These are phyloP conservation scores for Populus hybrid DNA, from an alignment of 441 rosid genomes.

Conservation along the genomic window DNA sequence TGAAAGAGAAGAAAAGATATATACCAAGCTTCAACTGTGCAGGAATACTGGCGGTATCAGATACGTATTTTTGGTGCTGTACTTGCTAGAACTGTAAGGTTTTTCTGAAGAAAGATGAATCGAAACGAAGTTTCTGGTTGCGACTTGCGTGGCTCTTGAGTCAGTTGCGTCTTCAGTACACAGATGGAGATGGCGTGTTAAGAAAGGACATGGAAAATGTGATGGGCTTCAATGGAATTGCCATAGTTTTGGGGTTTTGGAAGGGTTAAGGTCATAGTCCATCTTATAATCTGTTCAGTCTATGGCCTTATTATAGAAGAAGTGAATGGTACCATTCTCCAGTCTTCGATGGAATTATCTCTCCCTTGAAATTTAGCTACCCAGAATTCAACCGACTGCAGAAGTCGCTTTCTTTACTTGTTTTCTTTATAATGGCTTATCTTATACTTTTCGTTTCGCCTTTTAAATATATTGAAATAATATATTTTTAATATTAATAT, in stretches of 20 bases:
- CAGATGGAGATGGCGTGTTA: background rate
- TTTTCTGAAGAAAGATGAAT: background rate
- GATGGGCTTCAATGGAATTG: no score
- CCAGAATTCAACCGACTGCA: no score
- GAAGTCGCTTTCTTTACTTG: no score
- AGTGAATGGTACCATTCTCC: background rate
- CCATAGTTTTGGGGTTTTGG: no score
- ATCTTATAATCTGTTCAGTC: background rate
- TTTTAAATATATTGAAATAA: no score
- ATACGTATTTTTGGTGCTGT: background rate
- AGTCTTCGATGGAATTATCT: no score
- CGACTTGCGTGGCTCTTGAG: background rate
- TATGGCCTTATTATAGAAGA: background rate
- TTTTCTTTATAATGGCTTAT: no score
- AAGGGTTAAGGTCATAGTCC: background rate
- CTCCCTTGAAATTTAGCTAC: no score
- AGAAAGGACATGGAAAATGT: background rate
- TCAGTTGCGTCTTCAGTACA: constrained; percentile 9
- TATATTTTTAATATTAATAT: no score
- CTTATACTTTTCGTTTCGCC: no score
- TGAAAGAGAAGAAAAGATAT: no score
- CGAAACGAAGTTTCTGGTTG: no score
- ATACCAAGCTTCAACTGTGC: background rate
- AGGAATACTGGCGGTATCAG: background rate
- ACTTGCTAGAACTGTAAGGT: background rate